Evolutionary conservation across 176 grass and related monocot species (phyloP), one percentile per base, ranked within the genome.

Genomic region (Tuctoria greenei): DNA sequence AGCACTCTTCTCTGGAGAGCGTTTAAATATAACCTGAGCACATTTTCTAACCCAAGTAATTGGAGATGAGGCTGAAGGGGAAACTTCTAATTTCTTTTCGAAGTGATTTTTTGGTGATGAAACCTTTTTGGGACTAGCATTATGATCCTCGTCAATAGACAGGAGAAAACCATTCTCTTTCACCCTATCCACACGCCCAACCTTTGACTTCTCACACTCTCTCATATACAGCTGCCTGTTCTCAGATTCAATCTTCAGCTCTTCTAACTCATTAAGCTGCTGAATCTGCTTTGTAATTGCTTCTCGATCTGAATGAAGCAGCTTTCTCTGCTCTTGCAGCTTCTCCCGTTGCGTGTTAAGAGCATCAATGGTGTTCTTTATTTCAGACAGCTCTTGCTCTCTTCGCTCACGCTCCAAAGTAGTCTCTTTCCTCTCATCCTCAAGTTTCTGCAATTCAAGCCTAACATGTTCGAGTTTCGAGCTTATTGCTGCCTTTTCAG

Each of bases 311-410:
- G 76, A 63, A 88, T 86, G 95, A 43, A 98, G 58, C 5, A 94
- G 80, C 47, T 86, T 84, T 70, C 95, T 98, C 85, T 98, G 95
- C 83, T 95, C 91, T 79, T 95, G 89, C 44, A 98, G 66, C 80
- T 98, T 98, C 80, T 94, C 91, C 15, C 91, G 74, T 84, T 98
- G 95, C 75, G 70, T 46, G 77, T 88, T 86, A 14, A 98, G 82
- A 10, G 56, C 69, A 38, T 92, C 86, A 82, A 92, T 82, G 43
- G 85, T 93, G 14, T 47, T 74, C 70, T 90, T 95, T 25, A 90
- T 92, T 77, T 90, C 95, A 72, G 70, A 83, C 21, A 89, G 67
- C 42, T 99, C 95, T 67, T 80, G 84, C 36, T 90, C 95, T 65
- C 95, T 94, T 73, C 78, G 84, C 49, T 89, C 79, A 75, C 89